Conservation (phyloP, 2,329 filamentous ascomycete genomes). For the Pseudocercospora macadamiae region DNA sequence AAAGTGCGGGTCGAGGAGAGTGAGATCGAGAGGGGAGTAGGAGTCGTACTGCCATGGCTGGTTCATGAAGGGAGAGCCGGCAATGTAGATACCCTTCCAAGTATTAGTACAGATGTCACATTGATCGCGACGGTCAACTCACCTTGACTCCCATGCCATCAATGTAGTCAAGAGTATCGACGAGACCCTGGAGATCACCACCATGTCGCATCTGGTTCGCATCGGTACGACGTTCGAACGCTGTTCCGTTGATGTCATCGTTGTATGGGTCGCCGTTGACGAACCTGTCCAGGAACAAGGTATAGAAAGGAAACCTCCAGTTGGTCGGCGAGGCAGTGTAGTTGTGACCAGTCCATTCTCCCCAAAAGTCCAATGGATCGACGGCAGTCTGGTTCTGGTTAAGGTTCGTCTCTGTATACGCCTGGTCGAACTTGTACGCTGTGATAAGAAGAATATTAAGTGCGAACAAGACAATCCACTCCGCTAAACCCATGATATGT, state of each 20-base stretch:
- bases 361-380: constrained; percentile 60
- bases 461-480: neutral
- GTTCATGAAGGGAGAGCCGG: constrained; percentile 65
- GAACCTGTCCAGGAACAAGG: constrained; percentile 64
- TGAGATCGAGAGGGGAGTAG: constrained; percentile 60
- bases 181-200: constrained; percentile 61
- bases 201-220: constrained; percentile 64
- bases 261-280: constrained; percentile 67
- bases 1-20: constrained; percentile 64
- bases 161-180: constrained; percentile 66
- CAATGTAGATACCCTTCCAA: constrained; percentile 60
- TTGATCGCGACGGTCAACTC: neutral
- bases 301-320: constrained; percentile 67
- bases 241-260: constrained; percentile 63
- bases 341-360: constrained; percentile 55
- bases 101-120: neutral
- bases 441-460: constrained; percentile 5
- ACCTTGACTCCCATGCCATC: constrained; percentile 61
- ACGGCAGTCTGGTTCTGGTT: constrained; percentile 60
- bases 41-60: constrained; percentile 64
- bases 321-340: constrained; percentile 60
- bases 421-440: constrained; percentile 47
- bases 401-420: constrained; percentile 58
- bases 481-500: neutral
- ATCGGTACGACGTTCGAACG: constrained; percentile 63